Evolutionary conservation across 2,329 filamentous ascomycete genomes (phyloP).

Genomic region (Nemania diffusa): DNA sequence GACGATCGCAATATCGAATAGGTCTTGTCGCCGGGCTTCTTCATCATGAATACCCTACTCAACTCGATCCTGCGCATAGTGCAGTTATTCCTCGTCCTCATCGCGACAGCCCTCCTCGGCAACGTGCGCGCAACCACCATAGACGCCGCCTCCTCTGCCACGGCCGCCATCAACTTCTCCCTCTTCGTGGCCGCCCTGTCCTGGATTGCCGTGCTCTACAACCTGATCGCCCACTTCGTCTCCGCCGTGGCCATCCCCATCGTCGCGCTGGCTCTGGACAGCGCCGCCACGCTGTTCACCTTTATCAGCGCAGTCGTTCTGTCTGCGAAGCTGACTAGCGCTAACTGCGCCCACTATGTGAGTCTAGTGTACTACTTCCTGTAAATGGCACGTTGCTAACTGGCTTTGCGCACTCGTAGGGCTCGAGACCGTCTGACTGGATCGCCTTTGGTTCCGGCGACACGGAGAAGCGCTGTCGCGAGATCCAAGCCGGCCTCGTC

Average conservation of each 20-base stretch:
- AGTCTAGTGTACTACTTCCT: conserved; percentile 42
- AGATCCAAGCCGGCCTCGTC: conserved; percentile 77
- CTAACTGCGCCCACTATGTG: conserved; percentile 73
- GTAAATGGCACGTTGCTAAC: conserved; percentile 4
- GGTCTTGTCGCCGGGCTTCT: neutral
- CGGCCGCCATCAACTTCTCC: conserved; percentile 67
- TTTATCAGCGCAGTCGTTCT: conserved; percentile 77
- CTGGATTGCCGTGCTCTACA: conserved; percentile 70
- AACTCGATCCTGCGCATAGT: conserved; percentile 59
- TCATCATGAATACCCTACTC: conserved; percentile 50
- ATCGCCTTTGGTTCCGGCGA: conserved; percentile 71
- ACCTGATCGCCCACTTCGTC: conserved; percentile 43
- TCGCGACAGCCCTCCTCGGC: conserved; percentile 66
- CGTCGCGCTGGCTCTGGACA: conserved; percentile 43
- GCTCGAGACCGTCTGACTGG: conserved; percentile 59
- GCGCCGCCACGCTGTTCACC: conserved; percentile 71
- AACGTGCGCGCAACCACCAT: conserved; percentile 66
- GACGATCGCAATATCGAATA: conserved; percentile 1
- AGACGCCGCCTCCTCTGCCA: conserved; percentile 55
- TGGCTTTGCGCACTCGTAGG: conserved; percentile 44
- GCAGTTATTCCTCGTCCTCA: conserved; percentile 63
- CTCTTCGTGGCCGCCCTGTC: conserved; percentile 76
- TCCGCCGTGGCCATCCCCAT: conserved; percentile 41
- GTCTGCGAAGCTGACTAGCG: conserved; percentile 73
- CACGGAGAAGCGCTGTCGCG: conserved; percentile 73